Percentiles rank a stretch among this genome's conserved stretches.
Evolutionary conservation across 2,329 filamentous ascomycete species (phyloP).

Genomic region (Ilyonectria robusta): DNA sequence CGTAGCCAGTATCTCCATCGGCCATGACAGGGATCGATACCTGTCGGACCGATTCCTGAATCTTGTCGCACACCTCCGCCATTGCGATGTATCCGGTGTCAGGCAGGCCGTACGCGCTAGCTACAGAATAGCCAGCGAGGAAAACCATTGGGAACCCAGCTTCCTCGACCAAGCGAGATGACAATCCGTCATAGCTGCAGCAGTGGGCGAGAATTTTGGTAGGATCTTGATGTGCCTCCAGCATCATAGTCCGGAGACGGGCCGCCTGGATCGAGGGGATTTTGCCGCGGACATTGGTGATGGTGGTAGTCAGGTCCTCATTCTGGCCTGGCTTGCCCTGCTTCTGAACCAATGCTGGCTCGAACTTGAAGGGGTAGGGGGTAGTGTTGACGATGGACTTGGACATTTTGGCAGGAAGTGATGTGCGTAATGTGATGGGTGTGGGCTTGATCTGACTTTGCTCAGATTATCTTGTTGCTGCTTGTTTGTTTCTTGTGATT

Average conservation of each 20-base stretch:
- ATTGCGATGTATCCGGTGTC: constrained; percentile 66
- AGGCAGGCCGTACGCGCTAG: constrained; percentile 58
- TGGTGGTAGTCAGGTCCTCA: constrained; percentile 22
- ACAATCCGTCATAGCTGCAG: constrained; percentile 60
- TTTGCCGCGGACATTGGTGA: constrained; percentile 34
- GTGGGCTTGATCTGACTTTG: background rate
- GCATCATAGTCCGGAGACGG: constrained; percentile 56
- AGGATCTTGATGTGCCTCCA: constrained; percentile 57
- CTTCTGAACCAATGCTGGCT: constrained; percentile 29
- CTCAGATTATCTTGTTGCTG: too few species aligned
- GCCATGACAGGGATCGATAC: constrained; percentile 60
- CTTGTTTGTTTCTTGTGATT: background rate
- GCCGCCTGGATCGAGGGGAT: constrained; percentile 57
- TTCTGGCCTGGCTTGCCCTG: constrained; percentile 31
- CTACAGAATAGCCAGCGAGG: constrained; percentile 59
- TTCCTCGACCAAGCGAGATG: constrained; percentile 60
- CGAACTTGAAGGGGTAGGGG: constrained; percentile 53
- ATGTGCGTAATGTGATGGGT: background rate
- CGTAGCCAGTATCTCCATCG: constrained; percentile 64
- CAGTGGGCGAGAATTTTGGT: constrained; percentile 60
- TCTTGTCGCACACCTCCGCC: constrained; percentile 61
- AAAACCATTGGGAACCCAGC: constrained; percentile 63
- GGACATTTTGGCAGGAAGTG: constrained; percentile 23
- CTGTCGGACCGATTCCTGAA: constrained; percentile 58
- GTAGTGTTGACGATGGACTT: constrained; percentile 49